Base-by-base conservation (phyloP, 2,329 filamentous ascomycete species). In the Neofusicoccum sp. region DNA sequence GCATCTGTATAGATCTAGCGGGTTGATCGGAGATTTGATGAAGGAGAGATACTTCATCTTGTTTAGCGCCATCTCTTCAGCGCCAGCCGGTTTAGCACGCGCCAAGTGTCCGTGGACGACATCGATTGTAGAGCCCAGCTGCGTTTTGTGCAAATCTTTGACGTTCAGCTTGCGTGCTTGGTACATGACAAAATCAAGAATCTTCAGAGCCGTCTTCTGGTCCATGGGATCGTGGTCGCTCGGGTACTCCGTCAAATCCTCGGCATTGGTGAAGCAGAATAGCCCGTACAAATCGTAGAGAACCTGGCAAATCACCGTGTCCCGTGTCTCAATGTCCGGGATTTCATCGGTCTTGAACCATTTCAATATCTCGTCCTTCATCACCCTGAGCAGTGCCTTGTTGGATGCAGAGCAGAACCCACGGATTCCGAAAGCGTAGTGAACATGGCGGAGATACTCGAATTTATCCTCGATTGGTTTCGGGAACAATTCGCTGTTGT, bases 91-190 rank as follows among this genome's bases (percentile, higher is more conserved):
- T 74, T 93, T 97, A 33, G 89, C 86, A 16, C 80, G 77, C 1
- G 92, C 92, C 61, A 98, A 89, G 4, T 91, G 89, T 68, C 92
- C 88, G 73, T 98, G 93, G 77, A 99, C 92, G 68, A 93, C 93
- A 64, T 99, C 95, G 64, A 99, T 95, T 0, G 93, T 92, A 14
- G 84, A 87, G 74, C 94, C 96, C 61, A 99, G 81, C 62, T 98
- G 92, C 14, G 93, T 95, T 74, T 96, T 98, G 14, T 93, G 86
- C 16, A 98, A 79, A 67, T 98, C 95, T 71, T 94, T 96, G 80
- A 96, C 90, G 28, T 91, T 89, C 81, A 97, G 89, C 65, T 90
- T 88, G 56, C 89, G 89, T 2, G 92, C 92, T 64, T 97, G 87
- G 39, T 86, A 81, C 71, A 96, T 89, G 41, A 98, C 86, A 71